A percentile compares a stretch with the other conserved stretches of the same genome.
These are phyloP conservation scores for Trichoderma endophyticum DNA, from an alignment of 2,329 filamentous ascomycete species.

Conservation along the genomic window DNA sequence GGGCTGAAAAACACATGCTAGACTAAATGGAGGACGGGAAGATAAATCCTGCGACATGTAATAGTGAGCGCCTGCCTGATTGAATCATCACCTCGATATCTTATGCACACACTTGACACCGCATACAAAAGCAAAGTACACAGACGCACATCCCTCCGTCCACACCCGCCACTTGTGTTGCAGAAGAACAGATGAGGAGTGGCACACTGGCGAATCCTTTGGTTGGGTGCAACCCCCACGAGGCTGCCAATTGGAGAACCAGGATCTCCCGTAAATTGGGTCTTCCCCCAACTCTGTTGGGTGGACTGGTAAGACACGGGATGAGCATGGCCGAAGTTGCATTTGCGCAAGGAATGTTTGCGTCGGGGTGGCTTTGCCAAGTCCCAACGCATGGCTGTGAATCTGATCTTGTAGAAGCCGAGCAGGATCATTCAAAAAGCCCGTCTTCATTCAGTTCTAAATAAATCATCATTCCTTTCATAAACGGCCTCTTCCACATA, in stretches of 20 bases:
- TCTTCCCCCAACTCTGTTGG: not conserved
- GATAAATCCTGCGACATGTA: not conserved
- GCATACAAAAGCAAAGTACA: not conserved
- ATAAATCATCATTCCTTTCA: not conserved
- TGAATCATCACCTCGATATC: not conserved
- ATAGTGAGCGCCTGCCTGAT: not conserved
- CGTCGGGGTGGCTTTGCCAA: not conserved
- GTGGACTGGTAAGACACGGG: not conserved
- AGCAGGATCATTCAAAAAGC: not conserved
- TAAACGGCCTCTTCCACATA: not conserved
- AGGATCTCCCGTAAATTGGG: not conserved
- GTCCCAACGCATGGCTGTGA: not conserved
- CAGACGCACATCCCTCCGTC: not conserved
- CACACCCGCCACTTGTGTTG: not conserved
- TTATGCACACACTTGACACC: not conserved
- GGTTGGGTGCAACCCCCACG: not conserved
- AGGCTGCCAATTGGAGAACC: conserved; percentile 2
- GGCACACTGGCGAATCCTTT: not conserved
- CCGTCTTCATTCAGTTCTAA: not conserved
- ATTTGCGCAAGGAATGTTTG: not conserved
- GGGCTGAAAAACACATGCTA: not conserved
- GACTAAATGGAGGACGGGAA: not conserved
- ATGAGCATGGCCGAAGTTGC: not conserved
- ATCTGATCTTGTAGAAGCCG: not conserved
- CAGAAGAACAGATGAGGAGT: not conserved